Evolutionary conservation across 106 monocot species (phyloP).

Genomic region (Amphibolis antarctica): DNA sequence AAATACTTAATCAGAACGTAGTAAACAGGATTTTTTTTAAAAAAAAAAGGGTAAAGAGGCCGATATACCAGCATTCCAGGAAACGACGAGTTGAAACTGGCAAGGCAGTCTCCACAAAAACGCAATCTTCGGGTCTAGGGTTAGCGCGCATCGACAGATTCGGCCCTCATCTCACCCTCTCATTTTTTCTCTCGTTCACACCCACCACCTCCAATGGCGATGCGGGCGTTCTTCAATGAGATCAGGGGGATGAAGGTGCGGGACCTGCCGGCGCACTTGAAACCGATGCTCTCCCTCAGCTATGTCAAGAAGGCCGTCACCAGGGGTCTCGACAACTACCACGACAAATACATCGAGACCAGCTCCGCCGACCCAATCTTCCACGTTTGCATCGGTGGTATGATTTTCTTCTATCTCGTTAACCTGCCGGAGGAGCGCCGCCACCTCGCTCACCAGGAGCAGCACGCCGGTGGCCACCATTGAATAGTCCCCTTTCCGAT

Average conservation of each 20-base stretch:
- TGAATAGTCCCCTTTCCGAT: constrained; percentile 11
- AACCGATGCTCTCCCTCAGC: constrained; percentile 56
- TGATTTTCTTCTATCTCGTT: constrained; percentile 85
- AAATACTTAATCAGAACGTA: too few relatives aligned
- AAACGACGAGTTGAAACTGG: too few relatives aligned
- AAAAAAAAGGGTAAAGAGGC: too few relatives aligned
- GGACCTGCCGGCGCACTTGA: constrained; percentile 55
- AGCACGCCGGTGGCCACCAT: constrained; percentile 36
- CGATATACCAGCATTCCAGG: too few relatives aligned
- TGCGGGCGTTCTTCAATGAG: constrained; percentile 81
- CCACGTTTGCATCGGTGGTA: constrained; percentile 85
- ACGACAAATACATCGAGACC: constrained; percentile 97
- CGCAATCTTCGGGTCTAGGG: not conserved
- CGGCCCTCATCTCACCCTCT: not conserved
- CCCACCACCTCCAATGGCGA: constrained; percentile 45
- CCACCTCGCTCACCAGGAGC: constrained; percentile 82
- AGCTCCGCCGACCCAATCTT: constrained; percentile 70
- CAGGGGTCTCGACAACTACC: constrained; percentile 64
- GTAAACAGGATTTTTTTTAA: too few relatives aligned
- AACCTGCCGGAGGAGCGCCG: constrained; percentile 85
- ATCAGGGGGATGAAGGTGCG: constrained; percentile 71
- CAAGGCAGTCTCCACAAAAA: too few relatives aligned
- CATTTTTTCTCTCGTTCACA: constrained; percentile 17
- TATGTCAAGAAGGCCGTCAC: constrained; percentile 56
- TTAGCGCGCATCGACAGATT: not conserved